phyloP scores from a whole-genome alignment of 768 basidiomycete species.

The Ramaria sp. region DNA sequence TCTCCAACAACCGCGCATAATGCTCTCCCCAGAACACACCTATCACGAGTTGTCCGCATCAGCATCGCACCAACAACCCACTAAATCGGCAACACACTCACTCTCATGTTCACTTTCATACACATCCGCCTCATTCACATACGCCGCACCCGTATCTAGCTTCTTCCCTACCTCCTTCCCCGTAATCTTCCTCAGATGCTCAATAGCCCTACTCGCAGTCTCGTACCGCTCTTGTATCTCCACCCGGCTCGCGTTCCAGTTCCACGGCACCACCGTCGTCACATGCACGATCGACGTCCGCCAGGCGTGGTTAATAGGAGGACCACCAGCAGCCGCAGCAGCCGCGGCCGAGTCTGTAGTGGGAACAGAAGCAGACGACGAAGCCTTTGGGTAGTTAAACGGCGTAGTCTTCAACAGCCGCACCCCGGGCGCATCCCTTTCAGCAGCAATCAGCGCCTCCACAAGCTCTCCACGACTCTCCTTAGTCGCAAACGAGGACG shows the following conservation, averaged over 20 bases:
- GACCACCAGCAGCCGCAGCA: neutral
- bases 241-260: slow-evolving; percentile 30
- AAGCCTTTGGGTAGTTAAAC: neutral
- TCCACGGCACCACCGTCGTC: slow-evolving; percentile 32
- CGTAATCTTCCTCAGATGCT: slow-evolving; percentile 30
- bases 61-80: neutral
- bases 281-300: slow-evolving; percentile 34
- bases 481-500: neutral
- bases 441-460: neutral
- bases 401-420: slow-evolving; percentile 3
- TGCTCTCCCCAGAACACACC: slow-evolving; percentile 2
- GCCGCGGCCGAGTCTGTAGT: neutral
- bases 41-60: neutral
- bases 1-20: neutral
- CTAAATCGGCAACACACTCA: neutral
- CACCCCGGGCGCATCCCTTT: neutral
- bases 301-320: slow-evolving; percentile 29
- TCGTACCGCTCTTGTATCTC: slow-evolving; percentile 26
- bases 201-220: slow-evolving; percentile 26
- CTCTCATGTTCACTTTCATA: slow-evolving; percentile 2
- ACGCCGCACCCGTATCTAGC: no score
- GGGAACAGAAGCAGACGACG: neutral
- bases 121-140: slow-evolving; percentile 17
- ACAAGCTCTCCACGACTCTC: neutral
- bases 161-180: slow-evolving; percentile 17